Conservation (phyloP, 2,329 filamentous ascomycete genomes). For the Aphanoascus verrucosus region DNA sequence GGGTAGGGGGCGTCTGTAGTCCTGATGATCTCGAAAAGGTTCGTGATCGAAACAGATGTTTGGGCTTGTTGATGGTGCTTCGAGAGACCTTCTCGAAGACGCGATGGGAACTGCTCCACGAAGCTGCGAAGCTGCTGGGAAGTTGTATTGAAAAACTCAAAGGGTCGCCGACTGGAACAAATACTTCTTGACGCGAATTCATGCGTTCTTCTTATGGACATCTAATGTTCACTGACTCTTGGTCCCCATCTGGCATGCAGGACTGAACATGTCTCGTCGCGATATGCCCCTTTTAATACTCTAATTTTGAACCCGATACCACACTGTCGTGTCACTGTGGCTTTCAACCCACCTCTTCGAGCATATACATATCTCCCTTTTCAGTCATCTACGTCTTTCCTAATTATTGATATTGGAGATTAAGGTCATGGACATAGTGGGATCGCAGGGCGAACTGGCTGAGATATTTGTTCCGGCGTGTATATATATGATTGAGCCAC, state of each 20-base stretch:
- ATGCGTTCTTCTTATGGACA: neutral
- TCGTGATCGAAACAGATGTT: slow-evolving; percentile 68
- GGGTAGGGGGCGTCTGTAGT: slow-evolving; percentile 58
- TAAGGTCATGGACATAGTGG: neutral
- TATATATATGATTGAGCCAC: neutral
- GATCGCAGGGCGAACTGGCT: slow-evolving; percentile 3
- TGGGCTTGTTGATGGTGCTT: slow-evolving; percentile 70
- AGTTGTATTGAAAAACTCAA: slow-evolving; percentile 62
- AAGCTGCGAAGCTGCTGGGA: slow-evolving; percentile 67
- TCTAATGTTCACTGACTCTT: no score
- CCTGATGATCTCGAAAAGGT: slow-evolving; percentile 68
- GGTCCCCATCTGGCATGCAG: no score
- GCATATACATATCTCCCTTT: neutral
- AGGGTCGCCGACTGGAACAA: slow-evolving; percentile 3
- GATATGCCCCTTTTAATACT: neutral
- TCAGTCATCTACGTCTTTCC: neutral
- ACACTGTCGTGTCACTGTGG: neutral
- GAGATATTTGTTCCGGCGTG: neutral
- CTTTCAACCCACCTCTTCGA: neutral
- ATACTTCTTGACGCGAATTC: neutral
- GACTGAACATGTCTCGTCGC: neutral
- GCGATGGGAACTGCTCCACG: slow-evolving; percentile 82
- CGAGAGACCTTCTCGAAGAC: slow-evolving; percentile 71
- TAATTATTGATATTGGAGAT: neutral
- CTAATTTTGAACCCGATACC: neutral